Conservation (phyloP, 805 yeast genomes). For the Scheffersomyces coipomensis region DNA sequence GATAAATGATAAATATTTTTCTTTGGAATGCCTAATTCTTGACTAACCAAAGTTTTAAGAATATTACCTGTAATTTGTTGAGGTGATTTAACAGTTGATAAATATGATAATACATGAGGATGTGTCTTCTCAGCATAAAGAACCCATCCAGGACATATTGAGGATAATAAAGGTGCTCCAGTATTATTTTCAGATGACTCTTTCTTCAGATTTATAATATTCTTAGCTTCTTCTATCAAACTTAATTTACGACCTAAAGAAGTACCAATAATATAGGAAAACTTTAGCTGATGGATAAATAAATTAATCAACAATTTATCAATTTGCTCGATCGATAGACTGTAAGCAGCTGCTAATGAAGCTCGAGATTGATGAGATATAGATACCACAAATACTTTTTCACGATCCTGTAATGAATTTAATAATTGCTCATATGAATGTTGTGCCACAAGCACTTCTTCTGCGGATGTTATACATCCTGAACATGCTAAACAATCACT, state of each 20-base stretch:
- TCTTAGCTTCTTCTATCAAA: conserved; percentile 41
- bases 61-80: conserved; percentile 89
- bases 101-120: conserved; percentile 69
- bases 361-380: conserved; percentile 85
- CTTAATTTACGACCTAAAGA: conserved; percentile 77
- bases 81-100: conserved; percentile 81
- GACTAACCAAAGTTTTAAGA: conserved; percentile 51
- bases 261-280: conserved; percentile 76
- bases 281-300: conserved; percentile 61
- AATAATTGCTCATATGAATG: conserved; percentile 84
- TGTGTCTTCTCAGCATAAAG: conserved; percentile 95
- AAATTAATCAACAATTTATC: conserved; percentile 63
- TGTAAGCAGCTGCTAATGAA: conserved; percentile 70
- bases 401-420: conserved; percentile 44
- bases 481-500: conserved; percentile 95
- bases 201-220: conserved; percentile 42
- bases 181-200: conserved; percentile 6
- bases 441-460: conserved; percentile 84
- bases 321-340: conserved; percentile 47
- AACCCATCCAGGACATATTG: conserved; percentile 96
- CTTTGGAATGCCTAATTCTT: conserved; percentile 25
- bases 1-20: conserved; percentile 71
- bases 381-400: conserved; percentile 64
- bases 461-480: conserved; percentile 98
- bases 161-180: conserved; percentile 57